These are phyloP conservation scores for Picocystis sp. DNA, from an alignment of 163 green algal species.

Conservation along the genomic window DNA sequence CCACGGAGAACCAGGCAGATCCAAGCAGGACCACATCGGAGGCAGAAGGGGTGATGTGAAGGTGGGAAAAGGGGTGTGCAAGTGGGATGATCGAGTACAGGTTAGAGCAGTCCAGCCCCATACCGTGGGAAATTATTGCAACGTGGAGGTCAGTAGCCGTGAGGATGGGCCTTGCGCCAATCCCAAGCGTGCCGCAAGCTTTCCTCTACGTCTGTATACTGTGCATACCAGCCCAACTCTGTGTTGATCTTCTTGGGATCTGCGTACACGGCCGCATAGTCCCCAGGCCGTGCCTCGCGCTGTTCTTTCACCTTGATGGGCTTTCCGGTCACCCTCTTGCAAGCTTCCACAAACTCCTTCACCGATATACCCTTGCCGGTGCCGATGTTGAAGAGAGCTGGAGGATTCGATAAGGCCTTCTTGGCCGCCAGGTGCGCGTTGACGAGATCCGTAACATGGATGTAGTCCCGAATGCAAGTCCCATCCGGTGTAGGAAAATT, in stretches of 20 bases:
- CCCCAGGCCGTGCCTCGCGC: slow-evolving; percentile 34
- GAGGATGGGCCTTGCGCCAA: slow-evolving; percentile 32
- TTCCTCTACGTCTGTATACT: slow-evolving; percentile 40
- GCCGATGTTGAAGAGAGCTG: slow-evolving; percentile 47
- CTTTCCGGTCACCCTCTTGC: slow-evolving; percentile 31
- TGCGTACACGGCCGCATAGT: slow-evolving; percentile 48
- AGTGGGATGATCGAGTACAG: too few relatives aligned
- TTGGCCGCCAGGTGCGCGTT: slow-evolving; percentile 25
- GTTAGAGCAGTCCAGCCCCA: too few relatives aligned
- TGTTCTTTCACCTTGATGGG: slow-evolving; percentile 31
- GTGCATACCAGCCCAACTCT: slow-evolving; percentile 37
- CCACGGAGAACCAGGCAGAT: too few relatives aligned
- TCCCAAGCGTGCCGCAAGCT: slow-evolving; percentile 39
- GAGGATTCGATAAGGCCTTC: slow-evolving; percentile 24
- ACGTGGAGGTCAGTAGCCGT: slow-evolving; percentile 24
- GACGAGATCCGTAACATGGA: slow-evolving; percentile 39
- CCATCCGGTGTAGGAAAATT: slow-evolving; percentile 30
- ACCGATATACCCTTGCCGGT: slow-evolving; percentile 36
- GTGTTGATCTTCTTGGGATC: slow-evolving; percentile 30
- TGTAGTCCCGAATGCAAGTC: slow-evolving; percentile 36
- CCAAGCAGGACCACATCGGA: too few relatives aligned
- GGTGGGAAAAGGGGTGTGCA: too few relatives aligned
- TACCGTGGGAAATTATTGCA: not conserved
- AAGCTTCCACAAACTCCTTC: slow-evolving; percentile 46
- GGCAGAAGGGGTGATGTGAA: too few relatives aligned